A percentile compares a stretch with the other conserved stretches of the same genome.
phyloP scores from a whole-genome alignment of 768 basidiomycete genomes.

The Kwoniella newhampshirensis region DNA sequence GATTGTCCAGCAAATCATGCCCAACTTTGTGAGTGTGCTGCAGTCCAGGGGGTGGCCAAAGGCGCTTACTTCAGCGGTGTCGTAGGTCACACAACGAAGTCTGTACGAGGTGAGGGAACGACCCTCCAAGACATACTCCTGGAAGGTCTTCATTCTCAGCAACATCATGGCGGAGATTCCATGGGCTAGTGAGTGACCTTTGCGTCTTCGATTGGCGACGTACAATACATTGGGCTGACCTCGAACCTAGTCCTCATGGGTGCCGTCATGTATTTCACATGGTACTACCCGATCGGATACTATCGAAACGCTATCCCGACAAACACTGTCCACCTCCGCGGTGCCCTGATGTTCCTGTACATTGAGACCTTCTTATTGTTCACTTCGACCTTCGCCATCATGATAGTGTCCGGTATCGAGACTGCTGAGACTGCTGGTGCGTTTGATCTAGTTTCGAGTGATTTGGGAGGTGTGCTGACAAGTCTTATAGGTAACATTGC shows the following conservation, averaged over 20 bases:
- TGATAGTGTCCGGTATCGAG: slow-evolving; percentile 54
- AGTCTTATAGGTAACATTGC: slow-evolving; percentile 52
- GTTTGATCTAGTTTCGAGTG: neutral
- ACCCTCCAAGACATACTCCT: slow-evolving; percentile 52
- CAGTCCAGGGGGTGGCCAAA: too few species aligned
- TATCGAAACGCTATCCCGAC: slow-evolving; percentile 56
- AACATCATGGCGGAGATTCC: slow-evolving; percentile 52
- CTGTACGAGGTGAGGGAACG: slow-evolving; percentile 54
- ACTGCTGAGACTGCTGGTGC: slow-evolving; percentile 53
- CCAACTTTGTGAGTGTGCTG: slow-evolving; percentile 43
- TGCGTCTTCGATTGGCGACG: neutral
- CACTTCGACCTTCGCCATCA: slow-evolving; percentile 51
- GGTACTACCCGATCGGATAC: slow-evolving; percentile 55
- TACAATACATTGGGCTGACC: slow-evolving; percentile 1
- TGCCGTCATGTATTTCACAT: slow-evolving; percentile 49
- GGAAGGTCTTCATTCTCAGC: slow-evolving; percentile 52
- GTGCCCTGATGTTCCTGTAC: slow-evolving; percentile 56
- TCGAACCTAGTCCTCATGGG: slow-evolving; percentile 37
- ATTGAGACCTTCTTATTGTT: slow-evolving; percentile 55
- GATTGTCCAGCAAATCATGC: slow-evolving; percentile 53
- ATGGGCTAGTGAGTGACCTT: slow-evolving; percentile 23
- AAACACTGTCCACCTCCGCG: slow-evolving; percentile 53
- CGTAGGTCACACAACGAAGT: slow-evolving; percentile 38
- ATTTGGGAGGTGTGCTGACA: neutral
- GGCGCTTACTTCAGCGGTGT: too few species aligned